Evolutionary conservation across 371 early-diverging fungal genomes (phyloP), one percentile per base, ranked within the genome.

Genomic region (Mucor circinelloides): DNA sequence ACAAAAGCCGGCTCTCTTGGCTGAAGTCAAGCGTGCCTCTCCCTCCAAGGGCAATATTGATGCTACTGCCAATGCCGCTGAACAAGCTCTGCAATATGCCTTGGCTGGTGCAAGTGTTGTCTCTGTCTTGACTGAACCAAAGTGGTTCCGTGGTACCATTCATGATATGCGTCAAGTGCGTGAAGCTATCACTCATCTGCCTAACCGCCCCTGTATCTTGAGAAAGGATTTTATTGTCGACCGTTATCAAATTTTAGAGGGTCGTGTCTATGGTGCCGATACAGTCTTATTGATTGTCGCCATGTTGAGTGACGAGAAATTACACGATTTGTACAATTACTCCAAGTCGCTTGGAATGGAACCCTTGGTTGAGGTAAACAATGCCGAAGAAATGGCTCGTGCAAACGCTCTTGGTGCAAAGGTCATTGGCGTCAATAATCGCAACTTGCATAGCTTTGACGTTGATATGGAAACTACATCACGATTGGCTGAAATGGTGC

Each of bases 171-270:
- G 90, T 30, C 88, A 90, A 46, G 96, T 91, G 17, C 90, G 97
- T 15, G 80, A 77, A 34, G 91, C 90, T 3, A 58, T 98, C 2
- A 80, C 80, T 40, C 69, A 75, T 23, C 50, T 87, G 21, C 88
- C 92, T 15, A 84, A 92, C 73, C 89, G 98, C 5, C 98, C 98
- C 6, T 95, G 95, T 17, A 87, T 99, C 1, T 85, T 99, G 58
- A 90, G 97, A 66, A 99, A 99, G 68, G 99, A 99, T 66, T 99
- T 99, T 68, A 89, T 99, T 62, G 88, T 97, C n/a, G 95, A 95
- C 69, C 83, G 85, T n/a, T 99, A 97, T 81, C 98, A 97, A 77
- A 92, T 99, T 50, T 78, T 92, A 32, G 97, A 99, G 79, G 95
- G 95, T 7, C 87, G 97, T 23, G 77, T 97, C 32, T 86, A 89